Base-by-base conservation (phyloP, 140 eudicot genomes). In the Ambrosia hybrid region DNA sequence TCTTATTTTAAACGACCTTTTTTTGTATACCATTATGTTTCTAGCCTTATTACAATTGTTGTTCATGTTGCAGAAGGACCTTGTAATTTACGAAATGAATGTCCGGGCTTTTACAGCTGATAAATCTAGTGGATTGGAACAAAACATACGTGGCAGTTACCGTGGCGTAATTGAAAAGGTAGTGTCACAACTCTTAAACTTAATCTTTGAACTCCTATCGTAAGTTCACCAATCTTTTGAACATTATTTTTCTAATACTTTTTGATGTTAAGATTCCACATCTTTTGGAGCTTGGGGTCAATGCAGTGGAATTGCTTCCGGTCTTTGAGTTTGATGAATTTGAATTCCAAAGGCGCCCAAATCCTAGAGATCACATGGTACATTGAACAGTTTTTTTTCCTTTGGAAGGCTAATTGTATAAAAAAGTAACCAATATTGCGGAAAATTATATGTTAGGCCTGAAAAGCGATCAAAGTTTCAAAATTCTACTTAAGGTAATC, bases 291-390 rank as follows among this genome's bases (percentile, higher is more conserved):
- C 99, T 95, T 65, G 97, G 99, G 26, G 71, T 95, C 57, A 95
- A 95, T 85, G 99, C 99, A 46, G 95, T 95, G 67, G 99, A 95
- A 72, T 78, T 95, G 78, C 87, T 95, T 66, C 99, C 99, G n/a
- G 92, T 91, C 49, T 95, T 95, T 81, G 99, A 95, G 86, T 95
- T 84, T 79, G 99, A 95, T 83, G 99, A 95, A 80, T 83, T 95
- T 82, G 99, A 95, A 79, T 74, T 95, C 48, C 99, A 95, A 75
- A 95, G 99, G 86, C 85, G 79, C 46, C 90, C 92, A 1, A 95
- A 95, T 83, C 90, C 96, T 45, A 86, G 99, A 76, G 99, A 95
- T 86, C 99, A 95, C 87, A 65, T 95, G 99, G 99, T 95, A 79
- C 65, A 13, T 16, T 26, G 43, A 67, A 10, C 34, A 15, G n/a